Evolutionary conservation across 2,329 filamentous ascomycete genomes (phyloP).

Genomic region (Aspergillus bombycis): DNA sequence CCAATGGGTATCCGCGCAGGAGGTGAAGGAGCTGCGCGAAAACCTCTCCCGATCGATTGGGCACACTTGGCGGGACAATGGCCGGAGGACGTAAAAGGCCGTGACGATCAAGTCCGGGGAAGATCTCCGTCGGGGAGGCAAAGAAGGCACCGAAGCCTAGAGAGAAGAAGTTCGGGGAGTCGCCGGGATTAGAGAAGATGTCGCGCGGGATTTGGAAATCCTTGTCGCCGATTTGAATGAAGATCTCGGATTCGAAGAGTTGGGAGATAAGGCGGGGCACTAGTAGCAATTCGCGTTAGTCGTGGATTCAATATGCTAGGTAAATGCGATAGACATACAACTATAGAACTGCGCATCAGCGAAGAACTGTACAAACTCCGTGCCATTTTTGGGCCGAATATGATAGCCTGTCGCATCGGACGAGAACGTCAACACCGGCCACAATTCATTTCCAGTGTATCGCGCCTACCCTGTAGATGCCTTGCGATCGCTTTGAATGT

Average conservation of each 20-base stretch:
- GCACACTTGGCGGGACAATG: slow-evolving; percentile 79
- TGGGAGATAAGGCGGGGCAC: slow-evolving; percentile 88
- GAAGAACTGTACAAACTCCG: slow-evolving; percentile 89
- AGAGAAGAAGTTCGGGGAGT: slow-evolving; percentile 95
- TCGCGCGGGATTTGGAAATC: slow-evolving; percentile 91
- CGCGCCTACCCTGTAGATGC: slow-evolving; percentile 71
- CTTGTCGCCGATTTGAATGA: slow-evolving; percentile 83
- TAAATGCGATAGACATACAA: slow-evolving; percentile 53
- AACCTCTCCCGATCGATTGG: slow-evolving; percentile 77
- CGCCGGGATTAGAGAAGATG: slow-evolving; percentile 80
- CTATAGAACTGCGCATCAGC: slow-evolving; percentile 95
- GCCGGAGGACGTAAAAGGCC: slow-evolving; percentile 83
- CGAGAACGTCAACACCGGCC: background rate
- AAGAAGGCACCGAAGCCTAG: slow-evolving; percentile 90
- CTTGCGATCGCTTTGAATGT: slow-evolving; percentile 89
- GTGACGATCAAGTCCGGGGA: slow-evolving; percentile 79
- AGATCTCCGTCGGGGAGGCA: slow-evolving; percentile 75
- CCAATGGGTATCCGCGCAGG: slow-evolving; percentile 79
- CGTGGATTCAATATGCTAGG: background rate
- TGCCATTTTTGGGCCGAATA: slow-evolving; percentile 76
- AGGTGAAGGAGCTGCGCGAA: slow-evolving; percentile 83
- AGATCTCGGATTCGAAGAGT: slow-evolving; percentile 83
- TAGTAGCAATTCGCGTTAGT: slow-evolving; percentile 39
- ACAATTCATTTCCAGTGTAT: background rate
- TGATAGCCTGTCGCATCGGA: slow-evolving; percentile 67